phyloP scores from a whole-genome alignment of 2,329 filamentous ascomycete genomes.

The Didymella segeticola region DNA sequence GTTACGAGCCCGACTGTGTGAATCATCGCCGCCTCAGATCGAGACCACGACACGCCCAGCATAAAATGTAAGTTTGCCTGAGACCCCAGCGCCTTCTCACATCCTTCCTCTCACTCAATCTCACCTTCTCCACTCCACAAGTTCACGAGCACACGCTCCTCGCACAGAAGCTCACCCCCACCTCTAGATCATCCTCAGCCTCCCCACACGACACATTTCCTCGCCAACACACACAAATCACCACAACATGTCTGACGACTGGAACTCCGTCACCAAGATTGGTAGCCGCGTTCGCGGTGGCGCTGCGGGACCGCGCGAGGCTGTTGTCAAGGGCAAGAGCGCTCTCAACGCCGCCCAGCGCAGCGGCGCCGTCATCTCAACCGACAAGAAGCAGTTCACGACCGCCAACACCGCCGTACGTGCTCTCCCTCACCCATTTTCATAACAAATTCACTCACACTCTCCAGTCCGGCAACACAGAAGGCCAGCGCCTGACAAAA shows the following conservation, averaged over 20 bases:
- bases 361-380: conserved; percentile 74
- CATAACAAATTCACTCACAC: background rate
- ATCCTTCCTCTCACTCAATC: conserved; percentile 6
- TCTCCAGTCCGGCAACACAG: conserved; percentile 47
- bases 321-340: conserved; percentile 82
- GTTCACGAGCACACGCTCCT: conserved; percentile 9
- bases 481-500: conserved; percentile 96
- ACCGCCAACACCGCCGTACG: conserved; percentile 77
- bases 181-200: conserved; percentile 16
- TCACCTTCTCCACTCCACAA: conserved; percentile 15
- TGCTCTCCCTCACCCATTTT: conserved; percentile 26
- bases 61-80: conserved; percentile 17
- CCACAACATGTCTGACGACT: conserved; percentile 73
- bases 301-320: conserved; percentile 75
- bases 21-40: conserved; percentile 19
- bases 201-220: conserved; percentile 14
- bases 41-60: conserved; percentile 11
- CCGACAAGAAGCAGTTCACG: conserved; percentile 85
- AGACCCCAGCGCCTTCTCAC: background rate
- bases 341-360: conserved; percentile 90
- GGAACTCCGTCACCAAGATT: conserved; percentile 91
- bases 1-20: conserved; percentile 14
- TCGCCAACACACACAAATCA: conserved; percentile 6
- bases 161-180: conserved; percentile 21
- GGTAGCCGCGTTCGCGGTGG: conserved; percentile 80